Evolutionary conservation across 495 filamentous ascomycete genomes (phyloP).

Genomic region (Trichoderma parareesei): DNA sequence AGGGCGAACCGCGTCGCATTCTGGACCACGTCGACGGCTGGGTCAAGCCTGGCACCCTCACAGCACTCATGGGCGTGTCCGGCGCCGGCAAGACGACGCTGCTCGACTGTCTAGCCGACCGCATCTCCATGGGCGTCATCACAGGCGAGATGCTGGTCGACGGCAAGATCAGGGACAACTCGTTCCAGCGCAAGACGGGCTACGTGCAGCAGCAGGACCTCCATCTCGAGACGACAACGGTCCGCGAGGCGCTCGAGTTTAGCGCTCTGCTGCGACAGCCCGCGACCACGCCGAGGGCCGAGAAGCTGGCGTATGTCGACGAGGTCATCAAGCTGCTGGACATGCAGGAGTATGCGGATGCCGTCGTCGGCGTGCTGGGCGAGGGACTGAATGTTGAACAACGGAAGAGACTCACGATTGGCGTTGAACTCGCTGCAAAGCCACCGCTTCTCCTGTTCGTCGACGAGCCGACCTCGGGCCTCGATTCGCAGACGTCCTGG

Average conservation of each 20-base stretch:
- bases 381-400: conserved; percentile 45
- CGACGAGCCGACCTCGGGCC: conserved; percentile 73
- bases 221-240: conserved; percentile 73
- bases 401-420: conserved; percentile 70
- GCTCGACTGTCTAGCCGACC: conserved; percentile 62
- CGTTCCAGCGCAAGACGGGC: conserved; percentile 75
- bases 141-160: conserved; percentile 72
- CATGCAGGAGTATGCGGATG: conserved; percentile 74
- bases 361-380: conserved; percentile 71
- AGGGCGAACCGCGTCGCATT: conserved; percentile 49
- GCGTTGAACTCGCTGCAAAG: conserved; percentile 84
- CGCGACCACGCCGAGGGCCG: conserved; percentile 48
- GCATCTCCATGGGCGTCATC: conserved; percentile 64
- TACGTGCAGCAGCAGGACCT: conserved; percentile 86
- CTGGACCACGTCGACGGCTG: conserved; percentile 66
- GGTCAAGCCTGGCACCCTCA: conserved; percentile 71
- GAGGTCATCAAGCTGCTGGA: conserved; percentile 81
- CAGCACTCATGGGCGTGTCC: conserved; percentile 72
- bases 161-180: conserved; percentile 54
- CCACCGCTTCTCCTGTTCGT: conserved; percentile 70
- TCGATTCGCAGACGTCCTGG: conserved; percentile 78
- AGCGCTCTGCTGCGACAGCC: conserved; percentile 75
- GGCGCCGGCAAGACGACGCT: conserved; percentile 73
- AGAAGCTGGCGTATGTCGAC: conserved; percentile 79
- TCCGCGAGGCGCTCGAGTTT: conserved; percentile 77